phyloP scores from a whole-genome alignment of 1,139 yeast genomes.

The Geotrichum histeridarum region DNA sequence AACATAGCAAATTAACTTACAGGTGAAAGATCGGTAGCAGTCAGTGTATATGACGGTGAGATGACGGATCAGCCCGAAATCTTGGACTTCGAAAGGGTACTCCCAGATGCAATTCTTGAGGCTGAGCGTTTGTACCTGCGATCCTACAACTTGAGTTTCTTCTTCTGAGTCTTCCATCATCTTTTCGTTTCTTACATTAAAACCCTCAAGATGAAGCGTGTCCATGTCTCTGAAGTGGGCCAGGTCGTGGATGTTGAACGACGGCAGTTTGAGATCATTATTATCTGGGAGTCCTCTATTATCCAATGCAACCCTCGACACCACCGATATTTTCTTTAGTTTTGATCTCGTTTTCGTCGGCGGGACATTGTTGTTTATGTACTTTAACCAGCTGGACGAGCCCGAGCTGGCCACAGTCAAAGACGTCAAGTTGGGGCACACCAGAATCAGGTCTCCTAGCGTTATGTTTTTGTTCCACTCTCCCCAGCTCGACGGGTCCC shows the following conservation, averaged over 20 bases:
- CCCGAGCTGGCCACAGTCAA: constrained; percentile 24
- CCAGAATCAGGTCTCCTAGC: constrained; percentile 20
- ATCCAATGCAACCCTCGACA: constrained; percentile 9
- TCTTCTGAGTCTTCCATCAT: constrained; percentile 15
- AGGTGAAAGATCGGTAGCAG: constrained; percentile 22
- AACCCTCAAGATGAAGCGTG: constrained; percentile 21
- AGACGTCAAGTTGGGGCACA: constrained; percentile 20
- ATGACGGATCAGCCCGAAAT: constrained; percentile 23
- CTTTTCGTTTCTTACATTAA: constrained; percentile 23
- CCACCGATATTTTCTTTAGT: constrained; percentile 9
- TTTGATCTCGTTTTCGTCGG: not conserved
- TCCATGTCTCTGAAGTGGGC: constrained; percentile 17
- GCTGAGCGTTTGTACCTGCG: constrained; percentile 12
- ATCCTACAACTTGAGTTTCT: not conserved
- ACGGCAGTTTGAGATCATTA: constrained; percentile 17
- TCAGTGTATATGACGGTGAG: constrained; percentile 23
- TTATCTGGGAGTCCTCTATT: constrained; percentile 18
- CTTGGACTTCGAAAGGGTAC: constrained; percentile 26
- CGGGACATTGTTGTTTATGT: constrained; percentile 15
- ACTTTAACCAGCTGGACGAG: constrained; percentile 27
- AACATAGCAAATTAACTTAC: constrained; percentile 14
- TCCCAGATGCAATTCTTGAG: constrained; percentile 28
- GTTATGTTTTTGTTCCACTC: constrained; percentile 28
- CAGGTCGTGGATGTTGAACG: constrained; percentile 21
- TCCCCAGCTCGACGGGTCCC: constrained; percentile 26